Evolutionary conservation across 345 rosid species (phyloP), one percentile per base, ranked within the genome.

Genomic region (Conringia planisiliqua): DNA sequence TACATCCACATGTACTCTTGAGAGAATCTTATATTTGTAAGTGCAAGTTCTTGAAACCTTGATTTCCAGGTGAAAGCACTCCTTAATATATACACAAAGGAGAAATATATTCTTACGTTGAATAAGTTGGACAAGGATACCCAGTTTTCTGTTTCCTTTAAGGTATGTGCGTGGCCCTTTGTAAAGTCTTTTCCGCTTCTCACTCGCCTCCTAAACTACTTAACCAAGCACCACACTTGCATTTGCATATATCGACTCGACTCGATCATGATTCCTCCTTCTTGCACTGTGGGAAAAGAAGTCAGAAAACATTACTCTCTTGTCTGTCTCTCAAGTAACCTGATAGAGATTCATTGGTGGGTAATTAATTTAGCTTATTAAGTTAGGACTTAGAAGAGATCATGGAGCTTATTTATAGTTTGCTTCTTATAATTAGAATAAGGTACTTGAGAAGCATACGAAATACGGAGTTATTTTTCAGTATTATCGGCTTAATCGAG

Each of bases 101-200:
- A 91, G 88, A 85, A 86, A 59, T 88, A 90, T 84, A 74, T 91
- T 71, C 93, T 94, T 11, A 69, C 59, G 3, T 81, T 84, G 80
- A 84, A 81, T 75, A 77, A 77, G 76, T 67, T 61, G 43, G 73
- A 65, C 9, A 58, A 38, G 68, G 89, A 87, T 50, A 70, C 85
- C 14, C 86, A 87, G 86, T 79, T 89, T 68, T 83, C 83, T 32
- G 84, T 90, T 13, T 80, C 91, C 36, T 90, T 90, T 83, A 92
- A 91, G 97, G 97, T 92, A 75, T 64, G 57, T 36, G n/a, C n/a
- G 48, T 54, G 50, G 6, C 48, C 63, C 38, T 69, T 8, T 7
- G 2, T 43, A 22, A 29, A n/a, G 26, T 56, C n/a, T 43, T 66
- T 43, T n/a, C 38, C 0, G 46, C 46, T 27, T 20, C 38, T 60